Evolutionary conservation across 108 stramenopile genomes (phyloP), one percentile per base, ranked within the genome.

Genomic region (Skeletonema menzelii): DNA sequence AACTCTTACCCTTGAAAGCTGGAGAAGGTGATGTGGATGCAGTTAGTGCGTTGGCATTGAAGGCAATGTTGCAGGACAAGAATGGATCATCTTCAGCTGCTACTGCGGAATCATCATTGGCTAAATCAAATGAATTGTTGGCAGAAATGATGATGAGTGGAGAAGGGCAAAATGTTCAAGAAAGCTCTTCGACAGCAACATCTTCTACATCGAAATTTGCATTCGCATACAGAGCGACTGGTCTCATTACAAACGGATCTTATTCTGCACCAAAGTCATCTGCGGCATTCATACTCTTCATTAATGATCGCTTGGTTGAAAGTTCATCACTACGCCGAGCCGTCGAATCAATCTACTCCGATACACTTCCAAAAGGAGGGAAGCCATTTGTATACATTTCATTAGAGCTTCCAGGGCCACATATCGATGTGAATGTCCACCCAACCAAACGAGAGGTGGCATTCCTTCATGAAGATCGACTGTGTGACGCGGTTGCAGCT

Each of bases 351-450:
- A 87, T 94, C 28, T 98, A 97, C 83, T 46, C 77, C 22, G 83
- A 88, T 28, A 74, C 85, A 35, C 80, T 95, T n/a, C 84, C 90
- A 34, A 93, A 86, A 49, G 74, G 76, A 31, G 76, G 84, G 8
- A 95, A 92, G 63, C 97, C 97, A 20, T 93, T 98, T 80, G 76
- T 97, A 22, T 98, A 97, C 79, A 70, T 97, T 5, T 73, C 82
- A 1, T 72, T 99, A 8, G 71, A 83, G 27, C 78, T 99, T 24
- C 97, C 97, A 0, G 88, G 91, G 0, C 70, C 77, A 10, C 92
- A 94, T 72, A 88, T 99, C 8, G 99, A 99, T 84, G 99, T 99
- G 57, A 99, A 99, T 81, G 97, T 99, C 3, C 98, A 98, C 79
- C 99, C 99, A 8, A 97, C 99, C 58, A 99, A 99, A 83, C 67